Evolutionary conservation across 1,139 yeast species (phyloP), one percentile per base, ranked within the genome.

Genomic region (Pichia sp.): DNA sequence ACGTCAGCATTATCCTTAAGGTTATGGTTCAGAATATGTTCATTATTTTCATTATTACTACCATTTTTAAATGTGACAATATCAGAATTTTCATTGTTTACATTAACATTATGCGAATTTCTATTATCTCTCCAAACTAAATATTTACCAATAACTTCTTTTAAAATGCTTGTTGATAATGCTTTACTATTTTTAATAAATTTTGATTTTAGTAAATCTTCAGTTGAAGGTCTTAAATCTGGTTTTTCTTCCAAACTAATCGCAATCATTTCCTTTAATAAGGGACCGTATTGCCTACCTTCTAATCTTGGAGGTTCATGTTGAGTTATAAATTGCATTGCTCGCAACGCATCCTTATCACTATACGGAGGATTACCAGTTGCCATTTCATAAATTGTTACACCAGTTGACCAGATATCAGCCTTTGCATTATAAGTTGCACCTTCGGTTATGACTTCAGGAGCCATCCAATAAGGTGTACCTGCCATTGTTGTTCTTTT

Each of bases 381-480:
- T 16, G 96, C 95, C 55, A 93, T 84, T 69, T 95, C 99, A 69
- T 84, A 95, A 10, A 90, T 75, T 0, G 99, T 93, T 53, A 95
- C 88, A 19, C 99, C 99, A 49, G 93, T 70, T 0, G 97, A 89
- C 99, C 99, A 95, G 6, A 93, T 81, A 67, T 95, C 99, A 0
- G 99, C 97, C 62, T 87, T 81, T 63, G 78, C 87, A 59, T 90
- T 84, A 67, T 95, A 95, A 10, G 64, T 60, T 11, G 68, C 67
- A 34, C 99, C 99, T 67, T 93, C 98, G 65, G 91, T 80, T 45
- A 93, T 93, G 29, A 93, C 99, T 67, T 93, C 99, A 0, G 99
- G 99, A 0, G 99, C 99, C 99, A 95, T 95, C 99, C 99, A 95
- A 67, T 91, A 95, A 0, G 99, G 99, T 0, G 99, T 95, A 7